phyloP scores from a whole-genome alignment of 257 asterid genomes.

The Misopates orontium region DNA sequence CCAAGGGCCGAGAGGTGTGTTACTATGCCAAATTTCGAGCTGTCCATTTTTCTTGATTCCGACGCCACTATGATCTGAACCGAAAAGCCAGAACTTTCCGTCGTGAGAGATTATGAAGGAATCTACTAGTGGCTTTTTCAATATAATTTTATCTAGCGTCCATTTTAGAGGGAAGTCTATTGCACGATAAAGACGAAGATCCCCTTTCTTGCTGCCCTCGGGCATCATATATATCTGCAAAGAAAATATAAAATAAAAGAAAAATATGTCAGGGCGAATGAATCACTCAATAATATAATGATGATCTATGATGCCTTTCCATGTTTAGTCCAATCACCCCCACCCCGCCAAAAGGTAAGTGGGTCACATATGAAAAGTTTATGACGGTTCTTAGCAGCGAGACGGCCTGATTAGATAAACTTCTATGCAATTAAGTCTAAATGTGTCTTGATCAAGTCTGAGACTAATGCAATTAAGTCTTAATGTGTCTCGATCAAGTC shows the following conservation, averaged over 20 bases:
- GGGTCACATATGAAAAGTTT: no score
- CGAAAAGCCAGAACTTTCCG: conserved; percentile 88
- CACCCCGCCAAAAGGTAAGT: no score
- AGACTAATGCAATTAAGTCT: background rate
- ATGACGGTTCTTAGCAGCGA: no score
- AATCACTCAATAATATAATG: no score
- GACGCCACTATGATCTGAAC: conserved; percentile 87
- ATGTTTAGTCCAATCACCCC: no score
- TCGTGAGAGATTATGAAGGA: conserved; percentile 66
- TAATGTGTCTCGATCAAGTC: background rate
- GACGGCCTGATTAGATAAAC: no score
- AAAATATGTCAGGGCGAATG: no score
- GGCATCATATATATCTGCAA: conserved; percentile 97
- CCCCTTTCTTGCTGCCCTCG: conserved; percentile 87
- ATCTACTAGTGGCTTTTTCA: conserved; percentile 83
- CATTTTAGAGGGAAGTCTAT: conserved; percentile 77
- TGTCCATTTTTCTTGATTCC: conserved; percentile 80
- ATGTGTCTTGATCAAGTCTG: background rate
- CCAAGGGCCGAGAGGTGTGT: conserved; percentile 90
- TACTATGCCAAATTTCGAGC: conserved; percentile 86
- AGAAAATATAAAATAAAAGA: background rate
- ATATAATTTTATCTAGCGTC: conserved; percentile 59
- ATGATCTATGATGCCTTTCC: no score
- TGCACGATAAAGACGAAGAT: conserved; percentile 89
- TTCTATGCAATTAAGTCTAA: no score